Evolutionary conservation across 1,139 yeast species (phyloP).

Genomic region (Hyphopichia fennica): DNA sequence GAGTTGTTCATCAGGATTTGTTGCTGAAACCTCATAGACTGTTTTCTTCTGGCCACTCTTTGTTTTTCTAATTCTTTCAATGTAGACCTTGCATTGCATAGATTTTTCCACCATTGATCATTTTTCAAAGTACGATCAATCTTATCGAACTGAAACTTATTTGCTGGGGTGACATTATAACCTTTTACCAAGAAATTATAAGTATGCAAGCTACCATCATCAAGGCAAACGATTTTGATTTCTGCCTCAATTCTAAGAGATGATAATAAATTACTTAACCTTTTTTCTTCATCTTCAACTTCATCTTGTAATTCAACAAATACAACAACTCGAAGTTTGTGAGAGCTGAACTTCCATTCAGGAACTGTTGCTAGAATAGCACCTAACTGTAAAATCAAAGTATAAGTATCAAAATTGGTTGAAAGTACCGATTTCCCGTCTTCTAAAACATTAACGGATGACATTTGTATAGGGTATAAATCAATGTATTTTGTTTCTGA

Average conservation of each 20-base stretch:
- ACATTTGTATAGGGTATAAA: slow-evolving; percentile 94
- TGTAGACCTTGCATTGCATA: slow-evolving; percentile 55
- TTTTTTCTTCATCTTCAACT: slow-evolving; percentile 62
- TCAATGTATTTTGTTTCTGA: slow-evolving; percentile 64
- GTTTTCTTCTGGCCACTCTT: slow-evolving; percentile 12
- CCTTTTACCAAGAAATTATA: slow-evolving; percentile 83
- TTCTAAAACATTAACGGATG: slow-evolving; percentile 67
- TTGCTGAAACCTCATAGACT: slow-evolving; percentile 4
- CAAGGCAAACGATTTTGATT: slow-evolving; percentile 67
- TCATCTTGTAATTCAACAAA: slow-evolving; percentile 81
- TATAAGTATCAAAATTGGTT: slow-evolving; percentile 92
- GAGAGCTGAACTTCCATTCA: slow-evolving; percentile 75
- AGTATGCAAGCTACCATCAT: slow-evolving; percentile 55
- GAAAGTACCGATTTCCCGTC: slow-evolving; percentile 72
- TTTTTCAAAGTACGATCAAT: slow-evolving; percentile 32
- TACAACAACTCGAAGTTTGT: slow-evolving; percentile 73
- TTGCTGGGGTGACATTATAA: slow-evolving; percentile 27
- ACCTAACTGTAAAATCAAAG: slow-evolving; percentile 87
- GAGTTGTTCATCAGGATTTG: slow-evolving; percentile 1
- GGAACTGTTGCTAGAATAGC: slow-evolving; percentile 91
- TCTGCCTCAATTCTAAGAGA: slow-evolving; percentile 81
- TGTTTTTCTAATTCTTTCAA: slow-evolving; percentile 35
- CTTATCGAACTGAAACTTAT: slow-evolving; percentile 26
- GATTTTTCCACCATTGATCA: slow-evolving; percentile 68
- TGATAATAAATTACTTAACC: slow-evolving; percentile 65